Base-by-base conservation (phyloP, 139 green algal species). In the Penium margaritaceum region DNA sequence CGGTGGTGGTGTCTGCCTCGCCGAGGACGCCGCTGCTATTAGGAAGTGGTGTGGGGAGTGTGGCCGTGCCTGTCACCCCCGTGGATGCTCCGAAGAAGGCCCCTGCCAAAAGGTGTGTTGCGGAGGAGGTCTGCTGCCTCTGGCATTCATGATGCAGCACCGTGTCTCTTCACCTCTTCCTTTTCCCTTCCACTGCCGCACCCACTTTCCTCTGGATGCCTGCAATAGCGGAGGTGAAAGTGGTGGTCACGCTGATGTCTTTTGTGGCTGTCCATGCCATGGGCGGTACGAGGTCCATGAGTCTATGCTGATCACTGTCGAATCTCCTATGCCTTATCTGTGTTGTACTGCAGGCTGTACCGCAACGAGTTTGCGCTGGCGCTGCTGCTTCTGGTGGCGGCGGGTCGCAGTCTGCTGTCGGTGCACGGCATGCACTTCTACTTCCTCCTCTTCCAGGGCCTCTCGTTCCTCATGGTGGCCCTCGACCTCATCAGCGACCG, bases 341-440 rank as follows among this genome's bases (percentile, higher is more conserved):
- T 72, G 27, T 33, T 66, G 39, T n/a, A n/a, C n/a, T n/a, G n/a
- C 24, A 76, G 68, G 38, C 30, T 76, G 46, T 76, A 76, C 60
- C 32, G 60, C 15, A 76, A 76, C 3, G 73, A 80, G 65, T 38
- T 80, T 4, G 63, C 73, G 17, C 64, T 80, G 47, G 64, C 65
- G 34, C 29, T 53, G 37, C 53, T 77, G 21, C 73, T 80, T 19
- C 47, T 80, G 21, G 64, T 80, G 51, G 73, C 73, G 34, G 73
- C 73, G n/a, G 44, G 32, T n/a, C 32, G 66, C 30, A 77, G 65
- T 21, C 35, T 80, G 65, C 46, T 75, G 65, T 41, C 53, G 19
- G 65, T 62, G 63, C 29, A 70, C 17, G 73, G 73, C 32, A 77
- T 77, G 64, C 73, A 80, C 65, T 77, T 77, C 63, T 80, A 77